These are phyloP conservation scores for Entomophthora muscae DNA, from an alignment of 371 early-diverging fungal genomes.

Conservation along the genomic window DNA sequence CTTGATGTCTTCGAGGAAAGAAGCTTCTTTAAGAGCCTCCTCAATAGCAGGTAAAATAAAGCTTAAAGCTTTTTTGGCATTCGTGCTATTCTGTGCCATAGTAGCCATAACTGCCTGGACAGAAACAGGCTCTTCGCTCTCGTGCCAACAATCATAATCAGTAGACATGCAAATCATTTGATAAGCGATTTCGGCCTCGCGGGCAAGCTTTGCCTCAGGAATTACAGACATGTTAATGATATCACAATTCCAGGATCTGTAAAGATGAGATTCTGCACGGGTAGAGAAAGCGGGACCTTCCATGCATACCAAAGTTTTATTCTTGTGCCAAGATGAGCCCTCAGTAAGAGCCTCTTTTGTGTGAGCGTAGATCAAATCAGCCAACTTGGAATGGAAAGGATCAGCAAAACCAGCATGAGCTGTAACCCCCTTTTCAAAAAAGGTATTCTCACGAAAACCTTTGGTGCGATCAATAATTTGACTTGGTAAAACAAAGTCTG, in stretches of 20 bases:
- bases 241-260: slow-evolving; percentile 81
- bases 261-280: slow-evolving; percentile 89
- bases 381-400: slow-evolving; percentile 71
- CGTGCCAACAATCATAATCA: slow-evolving; percentile 96
- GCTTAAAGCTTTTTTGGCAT: slow-evolving; percentile 59
- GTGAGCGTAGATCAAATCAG: slow-evolving; percentile 36
- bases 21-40: slow-evolving; percentile 28
- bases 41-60: slow-evolving; percentile 65
- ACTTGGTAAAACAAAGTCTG: slow-evolving; percentile 83
- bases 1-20: slow-evolving; percentile 26
- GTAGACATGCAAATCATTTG: slow-evolving; percentile 98
- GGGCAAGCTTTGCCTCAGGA: slow-evolving; percentile 91
- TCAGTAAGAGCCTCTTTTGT: slow-evolving; percentile 11
- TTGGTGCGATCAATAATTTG: slow-evolving; percentile 95
- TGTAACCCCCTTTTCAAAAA: slow-evolving; percentile 80
- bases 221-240: slow-evolving; percentile 94
- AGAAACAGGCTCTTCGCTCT: slow-evolving; percentile 73
- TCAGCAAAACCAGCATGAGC: slow-evolving; percentile 88
- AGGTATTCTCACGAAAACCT: slow-evolving; percentile 66
- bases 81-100: slow-evolving; percentile 65
- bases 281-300: slow-evolving; percentile 96
- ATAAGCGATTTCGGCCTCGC: slow-evolving; percentile 95
- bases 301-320: slow-evolving; percentile 87
- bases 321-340: slow-evolving; percentile 38
- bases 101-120: slow-evolving; percentile 84